These are phyloP conservation scores for Colletotrichum sp. DNA, from an alignment of 2,329 filamentous ascomycete genomes.

Conservation along the genomic window DNA sequence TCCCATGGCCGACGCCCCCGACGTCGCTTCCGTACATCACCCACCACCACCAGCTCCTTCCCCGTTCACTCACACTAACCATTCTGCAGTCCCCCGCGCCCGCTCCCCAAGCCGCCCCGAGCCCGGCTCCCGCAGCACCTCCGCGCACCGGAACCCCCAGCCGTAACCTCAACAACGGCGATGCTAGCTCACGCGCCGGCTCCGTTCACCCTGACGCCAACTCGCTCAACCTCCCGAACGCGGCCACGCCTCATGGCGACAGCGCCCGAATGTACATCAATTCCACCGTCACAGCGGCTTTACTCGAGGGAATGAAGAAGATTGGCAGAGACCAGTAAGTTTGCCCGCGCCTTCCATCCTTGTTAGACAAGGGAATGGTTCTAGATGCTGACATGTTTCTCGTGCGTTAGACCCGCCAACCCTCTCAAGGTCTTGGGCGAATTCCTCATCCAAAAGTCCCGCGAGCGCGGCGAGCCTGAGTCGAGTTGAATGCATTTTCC, in stretches of 20 bases:
- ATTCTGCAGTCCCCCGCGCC: conserved; percentile 42
- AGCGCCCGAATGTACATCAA: conserved; percentile 76
- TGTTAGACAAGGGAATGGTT: rapidly evolving
- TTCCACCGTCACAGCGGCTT: conserved; percentile 68
- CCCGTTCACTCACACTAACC: not conserved
- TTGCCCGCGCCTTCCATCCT: not conserved
- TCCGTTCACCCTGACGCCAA: conserved; percentile 61
- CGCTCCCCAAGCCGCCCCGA: conserved; percentile 30
- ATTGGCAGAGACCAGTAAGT: conserved; percentile 75
- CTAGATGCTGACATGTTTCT: not conserved
- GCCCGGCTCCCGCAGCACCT: conserved; percentile 45
- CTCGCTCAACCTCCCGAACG: conserved; percentile 58
- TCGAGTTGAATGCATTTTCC: not conserved
- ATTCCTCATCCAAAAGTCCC: conserved; percentile 70
- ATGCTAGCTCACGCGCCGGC: conserved; percentile 56
- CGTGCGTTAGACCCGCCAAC: conserved; percentile 60
- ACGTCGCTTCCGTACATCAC: conserved; percentile 44
- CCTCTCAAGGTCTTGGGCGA: conserved; percentile 74
- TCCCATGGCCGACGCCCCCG: conserved; percentile 48
- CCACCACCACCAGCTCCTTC: too few relatives aligned
- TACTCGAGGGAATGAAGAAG: conserved; percentile 78
- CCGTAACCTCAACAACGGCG: conserved; percentile 36
- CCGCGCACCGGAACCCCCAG: conserved; percentile 55
- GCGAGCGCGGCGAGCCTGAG: not conserved
- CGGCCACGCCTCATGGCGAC: conserved; percentile 69